A percentile compares a stretch with the other conserved stretches of the same genome.
Evolutionary conservation across 148 eudicot species (phyloP).

Genomic region (Talinum fruticosum): DNA sequence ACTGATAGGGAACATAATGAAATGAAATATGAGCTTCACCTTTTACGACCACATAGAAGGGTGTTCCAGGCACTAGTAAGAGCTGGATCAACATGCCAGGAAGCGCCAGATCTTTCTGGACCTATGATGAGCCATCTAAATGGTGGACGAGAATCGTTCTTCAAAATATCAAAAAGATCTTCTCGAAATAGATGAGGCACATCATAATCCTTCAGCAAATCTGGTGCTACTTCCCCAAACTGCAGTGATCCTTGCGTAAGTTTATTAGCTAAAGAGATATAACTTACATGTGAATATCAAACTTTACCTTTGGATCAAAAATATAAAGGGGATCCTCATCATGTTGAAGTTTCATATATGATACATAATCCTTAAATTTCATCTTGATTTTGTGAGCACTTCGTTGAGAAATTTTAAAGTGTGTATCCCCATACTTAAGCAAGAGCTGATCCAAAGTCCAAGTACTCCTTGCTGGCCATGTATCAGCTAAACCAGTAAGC

Average conservation of each 20-base stretch:
- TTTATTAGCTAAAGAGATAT: slow-evolving; percentile 8
- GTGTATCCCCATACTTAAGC: slow-evolving; percentile 62
- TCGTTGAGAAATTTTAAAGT: slow-evolving; percentile 78
- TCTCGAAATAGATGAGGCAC: slow-evolving; percentile 89
- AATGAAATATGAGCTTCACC: slow-evolving; percentile 36
- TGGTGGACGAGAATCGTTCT: slow-evolving; percentile 68
- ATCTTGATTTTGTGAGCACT: slow-evolving; percentile 60
- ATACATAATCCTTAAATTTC: slow-evolving; percentile 65
- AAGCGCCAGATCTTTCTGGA: slow-evolving; percentile 99
- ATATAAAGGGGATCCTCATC: slow-evolving; percentile 98
- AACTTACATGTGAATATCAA: background rate
- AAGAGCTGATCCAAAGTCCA: slow-evolving; percentile 75
- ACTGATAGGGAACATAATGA: slow-evolving; percentile 3
- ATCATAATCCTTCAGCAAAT: slow-evolving; percentile 71
- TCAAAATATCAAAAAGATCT: slow-evolving; percentile 82
- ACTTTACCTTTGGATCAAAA: slow-evolving; percentile 81
- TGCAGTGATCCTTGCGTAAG: slow-evolving; percentile 33
- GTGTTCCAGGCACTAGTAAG: slow-evolving; percentile 99
- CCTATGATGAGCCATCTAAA: slow-evolving; percentile 95
- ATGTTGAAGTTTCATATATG: slow-evolving; percentile 76
- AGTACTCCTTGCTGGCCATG: slow-evolving; percentile 70
- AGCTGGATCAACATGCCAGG: slow-evolving; percentile 99
- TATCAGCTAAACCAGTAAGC: slow-evolving; percentile 70
- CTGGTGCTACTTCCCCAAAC: slow-evolving; percentile 91
- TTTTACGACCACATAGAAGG: slow-evolving; percentile 82